Percentiles rank a stretch among this genome's conserved stretches.
Conservation (phyloP, 176 grass and related monocot species). For the Saccharum spontaneum region DNA sequence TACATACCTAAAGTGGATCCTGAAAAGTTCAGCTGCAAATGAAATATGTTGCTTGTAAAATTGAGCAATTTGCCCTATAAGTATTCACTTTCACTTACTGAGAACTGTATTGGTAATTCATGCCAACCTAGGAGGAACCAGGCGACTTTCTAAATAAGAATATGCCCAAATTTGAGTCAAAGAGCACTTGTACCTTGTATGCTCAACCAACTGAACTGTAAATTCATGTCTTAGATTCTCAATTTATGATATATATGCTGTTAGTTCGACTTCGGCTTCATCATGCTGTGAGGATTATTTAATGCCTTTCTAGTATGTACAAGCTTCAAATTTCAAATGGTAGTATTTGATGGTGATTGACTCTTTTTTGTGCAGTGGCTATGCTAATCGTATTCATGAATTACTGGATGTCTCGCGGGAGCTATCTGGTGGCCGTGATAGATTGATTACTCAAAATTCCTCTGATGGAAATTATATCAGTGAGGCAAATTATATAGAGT, state of each 20-base stretch:
- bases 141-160: background rate
- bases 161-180: background rate
- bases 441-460: conserved; percentile 44
- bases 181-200: background rate
- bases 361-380: conserved; percentile 61
- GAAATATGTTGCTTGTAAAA: conserved; percentile 6
- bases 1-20: background rate
- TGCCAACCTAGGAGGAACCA: background rate
- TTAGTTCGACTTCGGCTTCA: background rate
- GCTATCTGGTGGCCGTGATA: conserved; percentile 56
- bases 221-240: conserved; percentile 9
- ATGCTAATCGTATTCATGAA: conserved; percentile 92
- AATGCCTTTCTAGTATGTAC: conserved; percentile 10
- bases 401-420: conserved; percentile 81
- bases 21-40: background rate
- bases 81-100: background rate
- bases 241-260: conserved; percentile 16
- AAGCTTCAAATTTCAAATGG: background rate
- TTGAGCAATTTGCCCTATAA: background rate
- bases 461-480: conserved; percentile 70
- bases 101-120: conserved; percentile 10
- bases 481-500: conserved; percentile 95
- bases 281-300: conserved; percentile 7
- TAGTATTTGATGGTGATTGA: conserved; percentile 24
- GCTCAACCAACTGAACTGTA: background rate